Percentiles rank a stretch among this genome's conserved stretches.
These are phyloP conservation scores for Gnomoniopsis smithogilvyi DNA, from an alignment of 2,329 filamentous ascomycete species.

Conservation along the genomic window DNA sequence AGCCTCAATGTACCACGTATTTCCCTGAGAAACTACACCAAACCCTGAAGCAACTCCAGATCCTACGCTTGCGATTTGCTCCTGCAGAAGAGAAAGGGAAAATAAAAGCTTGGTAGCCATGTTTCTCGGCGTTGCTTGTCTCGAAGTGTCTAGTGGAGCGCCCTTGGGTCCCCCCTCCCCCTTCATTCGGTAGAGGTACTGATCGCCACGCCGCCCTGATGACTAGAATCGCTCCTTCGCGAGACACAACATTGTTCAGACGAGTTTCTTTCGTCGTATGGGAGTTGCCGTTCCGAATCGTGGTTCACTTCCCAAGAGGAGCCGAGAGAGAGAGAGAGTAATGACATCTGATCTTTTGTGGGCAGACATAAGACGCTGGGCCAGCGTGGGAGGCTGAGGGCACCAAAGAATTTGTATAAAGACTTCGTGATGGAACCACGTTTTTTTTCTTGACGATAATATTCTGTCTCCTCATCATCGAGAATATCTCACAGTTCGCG, in stretches of 20 bases:
- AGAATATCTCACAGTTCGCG: neutral
- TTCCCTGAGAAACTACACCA: neutral
- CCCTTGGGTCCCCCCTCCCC: neutral
- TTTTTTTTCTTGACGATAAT: neutral
- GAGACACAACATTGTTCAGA: neutral
- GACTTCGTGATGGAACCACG: neutral
- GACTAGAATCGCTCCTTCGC: neutral
- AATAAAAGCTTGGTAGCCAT: neutral
- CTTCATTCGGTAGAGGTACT: neutral
- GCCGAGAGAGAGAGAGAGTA: no score
- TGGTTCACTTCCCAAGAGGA: neutral
- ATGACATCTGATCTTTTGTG: neutral
- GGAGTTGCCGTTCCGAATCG: neutral
- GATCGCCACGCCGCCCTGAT: neutral
- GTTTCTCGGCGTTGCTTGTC: neutral
- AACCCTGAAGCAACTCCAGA: neutral
- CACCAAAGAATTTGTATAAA: neutral
- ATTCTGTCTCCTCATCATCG: neutral
- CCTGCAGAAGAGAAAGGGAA: neutral
- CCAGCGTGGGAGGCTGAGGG: neutral
- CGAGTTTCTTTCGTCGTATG: neutral
- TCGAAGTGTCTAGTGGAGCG: neutral
- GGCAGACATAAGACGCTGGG: neutral
- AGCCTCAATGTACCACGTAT: neutral
- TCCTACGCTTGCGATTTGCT: neutral